Evolutionary conservation across 805 yeast genomes (phyloP).

Genomic region (Yamadazyma akitaensis): DNA sequence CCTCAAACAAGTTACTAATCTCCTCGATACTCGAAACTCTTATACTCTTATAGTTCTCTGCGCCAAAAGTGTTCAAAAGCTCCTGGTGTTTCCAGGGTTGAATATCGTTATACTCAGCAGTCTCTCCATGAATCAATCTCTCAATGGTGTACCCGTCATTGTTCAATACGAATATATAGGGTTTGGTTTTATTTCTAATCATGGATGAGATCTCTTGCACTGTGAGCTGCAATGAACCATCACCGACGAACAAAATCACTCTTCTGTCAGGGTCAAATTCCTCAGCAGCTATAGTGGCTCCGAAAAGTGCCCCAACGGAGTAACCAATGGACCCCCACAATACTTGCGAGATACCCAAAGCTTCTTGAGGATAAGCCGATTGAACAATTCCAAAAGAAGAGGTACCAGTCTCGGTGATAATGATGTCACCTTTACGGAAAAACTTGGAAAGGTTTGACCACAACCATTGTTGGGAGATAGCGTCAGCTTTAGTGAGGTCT

Average conservation of each 20-base stretch:
- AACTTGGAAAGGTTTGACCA: slow-evolving; percentile 28
- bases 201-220: slow-evolving; percentile 40
- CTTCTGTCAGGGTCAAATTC: slow-evolving; percentile 31
- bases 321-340: slow-evolving; percentile 37
- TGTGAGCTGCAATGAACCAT: slow-evolving; percentile 40
- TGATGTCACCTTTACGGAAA: slow-evolving; percentile 30
- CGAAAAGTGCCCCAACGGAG: slow-evolving; percentile 32
- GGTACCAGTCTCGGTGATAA: slow-evolving; percentile 35
- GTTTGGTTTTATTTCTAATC: slow-evolving; percentile 32
- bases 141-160: slow-evolving; percentile 41
- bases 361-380: slow-evolving; percentile 26
- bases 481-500: slow-evolving; percentile 6
- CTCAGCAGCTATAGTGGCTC: slow-evolving; percentile 33
- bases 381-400: slow-evolving; percentile 35
- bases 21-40: slow-evolving; percentile 26
- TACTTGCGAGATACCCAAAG: slow-evolving; percentile 32
- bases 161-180: slow-evolving; percentile 38
- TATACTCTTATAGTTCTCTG: slow-evolving; percentile 24
- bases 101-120: slow-evolving; percentile 35
- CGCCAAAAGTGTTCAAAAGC: slow-evolving; percentile 31
- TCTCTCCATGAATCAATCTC: slow-evolving; percentile 38
- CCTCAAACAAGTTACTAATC: slow-evolving; percentile 23
- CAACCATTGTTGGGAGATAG: slow-evolving; percentile 27
- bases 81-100: slow-evolving; percentile 38
- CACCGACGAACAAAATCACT: slow-evolving; percentile 40